phyloP scores from a whole-genome alignment of 2,329 filamentous ascomycete genomes.

The Dactylellina drechsleri region DNA sequence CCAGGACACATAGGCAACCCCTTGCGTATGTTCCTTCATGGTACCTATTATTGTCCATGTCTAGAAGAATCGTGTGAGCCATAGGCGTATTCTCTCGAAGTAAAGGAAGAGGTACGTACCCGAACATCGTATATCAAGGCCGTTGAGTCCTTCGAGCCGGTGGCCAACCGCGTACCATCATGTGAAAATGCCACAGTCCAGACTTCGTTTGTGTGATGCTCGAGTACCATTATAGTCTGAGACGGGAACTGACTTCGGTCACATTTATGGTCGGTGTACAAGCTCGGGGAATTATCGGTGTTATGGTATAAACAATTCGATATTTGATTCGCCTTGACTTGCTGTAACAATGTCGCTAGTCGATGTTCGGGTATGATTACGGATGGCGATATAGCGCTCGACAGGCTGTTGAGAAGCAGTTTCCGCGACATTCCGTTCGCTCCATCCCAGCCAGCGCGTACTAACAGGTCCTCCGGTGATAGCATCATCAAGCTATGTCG shows the following conservation, averaged over 20 bases:
- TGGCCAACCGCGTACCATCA: conserved; percentile 82
- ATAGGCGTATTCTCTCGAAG: background rate
- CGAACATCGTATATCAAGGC: conserved; percentile 84
- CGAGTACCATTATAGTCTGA: conserved; percentile 75
- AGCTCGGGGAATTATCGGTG: conserved; percentile 77
- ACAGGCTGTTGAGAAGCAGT: conserved; percentile 80
- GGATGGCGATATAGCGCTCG: conserved; percentile 90
- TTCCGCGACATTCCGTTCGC: conserved; percentile 78
- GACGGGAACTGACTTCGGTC: conserved; percentile 82
- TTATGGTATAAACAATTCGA: conserved; percentile 89
- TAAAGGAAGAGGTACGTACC: conserved; percentile 39
- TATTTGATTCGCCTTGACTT: conserved; percentile 86
- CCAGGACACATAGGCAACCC: conserved; percentile 85
- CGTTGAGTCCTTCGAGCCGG: conserved; percentile 77
- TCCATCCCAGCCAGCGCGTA: conserved; percentile 85
- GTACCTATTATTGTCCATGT: conserved; percentile 73
- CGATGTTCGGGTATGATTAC: conserved; percentile 97
- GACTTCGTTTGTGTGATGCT: conserved; percentile 80
- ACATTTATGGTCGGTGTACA: conserved; percentile 89
- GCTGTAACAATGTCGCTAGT: conserved; percentile 79
- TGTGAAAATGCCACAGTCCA: conserved; percentile 94
- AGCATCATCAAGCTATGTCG: conserved; percentile 82
- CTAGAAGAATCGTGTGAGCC: conserved; percentile 53
- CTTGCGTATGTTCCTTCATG: conserved; percentile 73
- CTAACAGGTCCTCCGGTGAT: conserved; percentile 77